A percentile compares a stretch with the other conserved stretches of the same genome.
Evolutionary conservation across 306 rosid genomes (phyloP).

Genomic region (Mimosa pudica): DNA sequence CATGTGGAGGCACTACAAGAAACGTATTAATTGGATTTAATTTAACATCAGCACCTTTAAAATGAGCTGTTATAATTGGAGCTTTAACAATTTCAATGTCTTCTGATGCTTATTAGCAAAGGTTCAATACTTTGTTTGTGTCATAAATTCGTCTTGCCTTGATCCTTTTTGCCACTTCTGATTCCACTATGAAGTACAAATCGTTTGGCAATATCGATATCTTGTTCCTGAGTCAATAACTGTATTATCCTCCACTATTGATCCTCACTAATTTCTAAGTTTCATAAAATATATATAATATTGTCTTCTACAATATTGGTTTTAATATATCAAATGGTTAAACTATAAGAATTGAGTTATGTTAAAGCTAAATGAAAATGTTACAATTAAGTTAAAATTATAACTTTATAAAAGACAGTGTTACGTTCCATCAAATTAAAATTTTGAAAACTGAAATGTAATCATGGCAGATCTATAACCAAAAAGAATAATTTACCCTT

Average conservation of each 20-base stretch:
- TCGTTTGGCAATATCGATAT: neutral
- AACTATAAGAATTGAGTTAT: too few relatives aligned
- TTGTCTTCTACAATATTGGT: too few relatives aligned
- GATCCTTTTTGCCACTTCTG: neutral
- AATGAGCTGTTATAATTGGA: constrained; percentile 32
- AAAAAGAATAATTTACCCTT: too few relatives aligned
- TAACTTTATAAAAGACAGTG: too few relatives aligned
- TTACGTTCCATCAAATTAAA: too few relatives aligned
- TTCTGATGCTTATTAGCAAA: constrained; percentile 35
- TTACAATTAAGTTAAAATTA: too few relatives aligned
- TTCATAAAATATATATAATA: too few relatives aligned
- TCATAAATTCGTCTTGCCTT: neutral
- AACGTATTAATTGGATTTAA: constrained; percentile 30
- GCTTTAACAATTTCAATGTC: neutral
- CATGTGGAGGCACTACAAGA: neutral
- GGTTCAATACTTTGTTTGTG: neutral
- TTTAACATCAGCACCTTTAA: constrained; percentile 32
- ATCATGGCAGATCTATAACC: too few relatives aligned
- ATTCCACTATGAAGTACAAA: constrained; percentile 11
- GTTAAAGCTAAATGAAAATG: too few relatives aligned
- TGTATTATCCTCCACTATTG: neutral
- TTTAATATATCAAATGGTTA: too few relatives aligned
- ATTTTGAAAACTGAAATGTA: too few relatives aligned
- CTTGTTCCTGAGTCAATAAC: constrained; percentile 33
- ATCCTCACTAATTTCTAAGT: too few relatives aligned